Percentiles rank a stretch among this genome's conserved stretches.
phyloP scores from a whole-genome alignment of 2,329 filamentous ascomycete genomes.

The Kalaharituber pfeilii region DNA sequence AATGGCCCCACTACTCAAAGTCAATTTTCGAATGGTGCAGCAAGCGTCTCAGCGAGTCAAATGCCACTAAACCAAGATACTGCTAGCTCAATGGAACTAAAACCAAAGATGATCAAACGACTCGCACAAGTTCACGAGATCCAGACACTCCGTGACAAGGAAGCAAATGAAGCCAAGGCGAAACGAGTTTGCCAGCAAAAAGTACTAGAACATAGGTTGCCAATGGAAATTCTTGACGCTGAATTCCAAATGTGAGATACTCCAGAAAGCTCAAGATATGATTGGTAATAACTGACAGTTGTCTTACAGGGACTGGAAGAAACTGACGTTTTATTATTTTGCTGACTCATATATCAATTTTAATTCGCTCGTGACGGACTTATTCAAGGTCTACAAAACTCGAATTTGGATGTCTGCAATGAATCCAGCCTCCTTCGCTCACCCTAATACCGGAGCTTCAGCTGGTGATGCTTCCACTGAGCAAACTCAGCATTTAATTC shows the following conservation, averaged over 20 bases:
- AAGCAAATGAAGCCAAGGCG: slow-evolving; percentile 92
- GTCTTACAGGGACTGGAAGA: slow-evolving; percentile 88
- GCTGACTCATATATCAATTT: slow-evolving; percentile 98
- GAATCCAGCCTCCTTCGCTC: slow-evolving; percentile 89
- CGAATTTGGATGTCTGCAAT: slow-evolving; percentile 99
- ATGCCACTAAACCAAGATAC: slow-evolving; percentile 15
- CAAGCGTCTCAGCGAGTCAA: slow-evolving; percentile 17
- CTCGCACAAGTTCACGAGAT: slow-evolving; percentile 86
- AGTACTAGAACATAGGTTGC: slow-evolving; percentile 79
- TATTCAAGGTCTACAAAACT: slow-evolving; percentile 99
- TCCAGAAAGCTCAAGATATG: slow-evolving; percentile 1
- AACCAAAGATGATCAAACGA: slow-evolving; percentile 92
- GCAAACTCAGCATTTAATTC: slow-evolving; percentile 25
- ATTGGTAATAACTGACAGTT: slow-evolving; percentile 20
- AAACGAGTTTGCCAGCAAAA: slow-evolving; percentile 95
- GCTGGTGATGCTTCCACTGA: slow-evolving; percentile 29
- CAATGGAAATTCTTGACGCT: slow-evolving; percentile 97
- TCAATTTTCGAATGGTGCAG: slow-evolving; percentile 17
- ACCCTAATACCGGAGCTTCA: slow-evolving; percentile 36
- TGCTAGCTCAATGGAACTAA: slow-evolving; percentile 51
- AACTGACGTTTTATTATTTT: slow-evolving; percentile 97
- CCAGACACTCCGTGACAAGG: slow-evolving; percentile 75
- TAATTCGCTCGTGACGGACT: slow-evolving; percentile 87
- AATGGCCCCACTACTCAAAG: slow-evolving; percentile 7
- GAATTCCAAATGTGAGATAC: slow-evolving; percentile 90